These are phyloP conservation scores for Metschnikowia corniflorae DNA, from an alignment of 805 yeast genomes.

Conservation along the genomic window DNA sequence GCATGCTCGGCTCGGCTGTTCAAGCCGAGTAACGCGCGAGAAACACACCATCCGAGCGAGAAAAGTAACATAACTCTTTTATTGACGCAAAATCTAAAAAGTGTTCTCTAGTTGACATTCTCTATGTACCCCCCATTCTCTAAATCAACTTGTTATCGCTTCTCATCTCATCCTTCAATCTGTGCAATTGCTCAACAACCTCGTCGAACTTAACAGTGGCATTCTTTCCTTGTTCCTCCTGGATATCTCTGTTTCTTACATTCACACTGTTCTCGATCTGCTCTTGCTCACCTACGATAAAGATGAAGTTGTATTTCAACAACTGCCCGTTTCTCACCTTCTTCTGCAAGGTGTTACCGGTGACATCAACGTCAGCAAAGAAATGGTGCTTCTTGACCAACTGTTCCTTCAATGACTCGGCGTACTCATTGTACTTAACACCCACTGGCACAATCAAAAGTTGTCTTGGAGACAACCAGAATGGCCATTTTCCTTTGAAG, in stretches of 20 bases:
- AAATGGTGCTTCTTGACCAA: constrained; percentile 67
- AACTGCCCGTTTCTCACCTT: constrained; percentile 96
- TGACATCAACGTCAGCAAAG: constrained; percentile 87
- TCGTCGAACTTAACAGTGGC: constrained; percentile 71
- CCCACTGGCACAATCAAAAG: constrained; percentile 95
- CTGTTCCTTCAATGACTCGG: constrained; percentile 69
- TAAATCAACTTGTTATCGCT: constrained; percentile 49
- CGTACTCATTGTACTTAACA: constrained; percentile 87
- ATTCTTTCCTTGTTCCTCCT: constrained; percentile 88
- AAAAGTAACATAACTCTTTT: no score
- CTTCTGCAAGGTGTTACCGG: constrained; percentile 97
- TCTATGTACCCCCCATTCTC: constrained; percentile 2
- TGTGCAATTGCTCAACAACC: constrained; percentile 65
- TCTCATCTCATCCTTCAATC: constrained; percentile 72
- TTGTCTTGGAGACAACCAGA: constrained; percentile 99
- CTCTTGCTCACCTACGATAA: constrained; percentile 96
- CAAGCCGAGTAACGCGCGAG: no score
- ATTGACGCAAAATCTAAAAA: no score
- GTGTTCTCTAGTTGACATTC: background rate
- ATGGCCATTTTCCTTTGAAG: constrained; percentile 99
- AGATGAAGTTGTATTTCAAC: constrained; percentile 90
- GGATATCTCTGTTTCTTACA: constrained; percentile 94
- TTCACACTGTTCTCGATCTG: constrained; percentile 75
- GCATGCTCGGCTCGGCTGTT: no score
- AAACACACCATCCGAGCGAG: no score